These are phyloP conservation scores for Cairneyella variabilis DNA, from an alignment of 495 filamentous ascomycete species.

Conservation along the genomic window DNA sequence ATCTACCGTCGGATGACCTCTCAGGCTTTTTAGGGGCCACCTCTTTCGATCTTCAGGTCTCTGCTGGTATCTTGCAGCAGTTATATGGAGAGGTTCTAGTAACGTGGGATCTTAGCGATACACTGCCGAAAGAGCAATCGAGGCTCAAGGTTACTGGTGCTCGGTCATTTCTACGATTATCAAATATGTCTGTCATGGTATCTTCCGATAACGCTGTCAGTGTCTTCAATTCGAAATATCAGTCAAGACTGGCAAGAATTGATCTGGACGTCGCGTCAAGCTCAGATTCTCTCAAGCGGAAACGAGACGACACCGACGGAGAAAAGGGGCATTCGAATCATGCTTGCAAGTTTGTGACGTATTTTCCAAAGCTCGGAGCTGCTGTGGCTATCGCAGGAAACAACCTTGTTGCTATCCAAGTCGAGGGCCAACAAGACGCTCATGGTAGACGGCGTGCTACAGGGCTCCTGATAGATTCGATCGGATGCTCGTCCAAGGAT, in stretches of 20 bases:
- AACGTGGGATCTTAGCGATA: slow-evolving; percentile 44
- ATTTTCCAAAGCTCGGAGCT: slow-evolving; percentile 60
- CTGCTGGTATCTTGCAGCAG: slow-evolving; percentile 51
- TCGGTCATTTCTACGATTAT: slow-evolving; percentile 48
- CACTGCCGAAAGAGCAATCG: slow-evolving; percentile 19
- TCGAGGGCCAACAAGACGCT: slow-evolving; percentile 56
- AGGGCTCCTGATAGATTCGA: slow-evolving; percentile 66
- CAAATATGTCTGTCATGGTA: slow-evolving; percentile 45
- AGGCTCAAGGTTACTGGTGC: slow-evolving; percentile 27
- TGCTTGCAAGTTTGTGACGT: slow-evolving; percentile 47
- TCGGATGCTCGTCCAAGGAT: slow-evolving; percentile 44
- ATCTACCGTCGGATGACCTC: slow-evolving; percentile 1
- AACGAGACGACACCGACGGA: slow-evolving; percentile 4
- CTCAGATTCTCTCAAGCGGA: slow-evolving; percentile 15
- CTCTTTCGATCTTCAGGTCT: slow-evolving; percentile 51
- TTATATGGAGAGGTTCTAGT: slow-evolving; percentile 38
- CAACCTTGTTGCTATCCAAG: slow-evolving; percentile 56
- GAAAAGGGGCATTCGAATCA: slow-evolving; percentile 21
- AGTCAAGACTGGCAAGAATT: slow-evolving; percentile 55
- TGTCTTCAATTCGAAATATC: slow-evolving; percentile 64
- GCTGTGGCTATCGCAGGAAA: slow-evolving; percentile 56
- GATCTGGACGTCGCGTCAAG: slow-evolving; percentile 30
- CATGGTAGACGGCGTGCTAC: slow-evolving; percentile 58
- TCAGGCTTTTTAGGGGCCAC: not conserved
- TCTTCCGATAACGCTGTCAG: slow-evolving; percentile 37